Evolutionary conservation across 768 basidiomycete genomes (phyloP).

Genomic region (Lactifluus echinatus): DNA sequence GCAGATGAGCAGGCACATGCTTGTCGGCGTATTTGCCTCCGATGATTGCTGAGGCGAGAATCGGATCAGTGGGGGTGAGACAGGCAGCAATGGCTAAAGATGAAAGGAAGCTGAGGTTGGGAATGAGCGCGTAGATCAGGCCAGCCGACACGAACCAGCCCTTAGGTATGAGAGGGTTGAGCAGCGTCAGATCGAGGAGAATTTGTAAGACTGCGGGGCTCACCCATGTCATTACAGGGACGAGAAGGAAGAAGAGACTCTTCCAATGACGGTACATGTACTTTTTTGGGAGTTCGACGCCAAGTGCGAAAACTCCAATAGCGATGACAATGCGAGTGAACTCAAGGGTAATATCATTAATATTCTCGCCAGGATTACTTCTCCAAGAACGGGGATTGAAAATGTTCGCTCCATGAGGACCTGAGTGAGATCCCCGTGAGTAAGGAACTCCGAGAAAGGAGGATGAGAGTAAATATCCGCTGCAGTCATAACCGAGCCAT

Average conservation of each 20-base stretch:
- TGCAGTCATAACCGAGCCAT: no score
- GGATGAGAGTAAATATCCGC: not conserved
- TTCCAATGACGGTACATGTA: constrained; percentile 94
- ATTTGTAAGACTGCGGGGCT: constrained; percentile 25
- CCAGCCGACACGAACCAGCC: constrained; percentile 93
- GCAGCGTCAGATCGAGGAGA: not conserved
- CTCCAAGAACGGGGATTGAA: constrained; percentile 81
- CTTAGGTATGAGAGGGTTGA: constrained; percentile 28
- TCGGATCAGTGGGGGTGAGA: constrained; percentile 91
- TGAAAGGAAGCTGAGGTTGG: constrained; percentile 81
- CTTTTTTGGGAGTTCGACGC: constrained; percentile 93
- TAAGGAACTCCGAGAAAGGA: not conserved
- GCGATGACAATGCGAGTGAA: constrained; percentile 88
- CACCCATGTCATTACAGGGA: constrained; percentile 80
- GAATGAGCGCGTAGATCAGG: constrained; percentile 87
- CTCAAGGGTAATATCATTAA: constrained; percentile 83
- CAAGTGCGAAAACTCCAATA: constrained; percentile 95
- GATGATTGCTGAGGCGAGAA: constrained; percentile 83
- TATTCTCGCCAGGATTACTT: constrained; percentile 32
- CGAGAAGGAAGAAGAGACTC: constrained; percentile 75
- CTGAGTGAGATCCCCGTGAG: constrained; percentile 29
- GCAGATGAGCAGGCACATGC: constrained; percentile 83
- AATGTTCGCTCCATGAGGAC: constrained; percentile 74
- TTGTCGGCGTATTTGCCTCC: constrained; percentile 98
- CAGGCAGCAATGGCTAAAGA: constrained; percentile 87